A percentile compares a stretch with the other conserved stretches of the same genome.
phyloP scores from a whole-genome alignment of 345 rosid genomes.

The Gossypium stocksii region DNA sequence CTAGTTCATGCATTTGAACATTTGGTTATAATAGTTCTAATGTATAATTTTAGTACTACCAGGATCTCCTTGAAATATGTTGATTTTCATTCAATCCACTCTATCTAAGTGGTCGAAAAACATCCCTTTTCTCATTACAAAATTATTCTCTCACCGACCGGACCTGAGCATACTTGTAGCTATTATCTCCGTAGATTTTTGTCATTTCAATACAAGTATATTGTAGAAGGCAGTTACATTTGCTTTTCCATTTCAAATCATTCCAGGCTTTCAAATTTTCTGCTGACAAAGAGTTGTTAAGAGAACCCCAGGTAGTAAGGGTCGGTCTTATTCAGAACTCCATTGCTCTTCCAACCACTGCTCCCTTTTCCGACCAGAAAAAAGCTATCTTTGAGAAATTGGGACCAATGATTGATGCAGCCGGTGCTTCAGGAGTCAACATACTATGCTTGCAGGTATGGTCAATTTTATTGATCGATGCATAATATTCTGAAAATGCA shows the following conservation, averaged over 20 bases:
- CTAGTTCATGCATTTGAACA: background rate
- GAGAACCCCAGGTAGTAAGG: slow-evolving; percentile 75
- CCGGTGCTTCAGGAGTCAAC: slow-evolving; percentile 88
- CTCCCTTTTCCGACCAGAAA: slow-evolving; percentile 63
- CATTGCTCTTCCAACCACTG: slow-evolving; percentile 74
- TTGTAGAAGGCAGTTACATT: background rate
- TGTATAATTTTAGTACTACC: background rate
- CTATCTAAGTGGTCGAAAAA: background rate
- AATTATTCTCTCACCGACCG: background rate
- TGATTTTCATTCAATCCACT: background rate
- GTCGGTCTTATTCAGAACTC: slow-evolving; percentile 92
- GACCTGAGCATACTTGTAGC: background rate
- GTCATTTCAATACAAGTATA: background rate
- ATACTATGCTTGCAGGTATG: slow-evolving; percentile 80
- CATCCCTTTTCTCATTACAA: background rate
- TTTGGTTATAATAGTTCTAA: background rate
- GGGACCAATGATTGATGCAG: slow-evolving; percentile 71
- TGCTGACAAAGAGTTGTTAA: slow-evolving; percentile 67
- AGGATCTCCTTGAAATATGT: background rate
- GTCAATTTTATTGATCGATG: slow-evolving; percentile 1
- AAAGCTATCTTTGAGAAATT: slow-evolving; percentile 61
- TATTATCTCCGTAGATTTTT: background rate
- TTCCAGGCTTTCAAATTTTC: slow-evolving; percentile 62
- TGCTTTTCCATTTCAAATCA: slow-evolving; percentile 23
- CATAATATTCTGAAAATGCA: background rate